These are phyloP conservation scores for Chaetomiaceae sp. DNA, from an alignment of 2,329 filamentous ascomycete species.

Conservation along the genomic window DNA sequence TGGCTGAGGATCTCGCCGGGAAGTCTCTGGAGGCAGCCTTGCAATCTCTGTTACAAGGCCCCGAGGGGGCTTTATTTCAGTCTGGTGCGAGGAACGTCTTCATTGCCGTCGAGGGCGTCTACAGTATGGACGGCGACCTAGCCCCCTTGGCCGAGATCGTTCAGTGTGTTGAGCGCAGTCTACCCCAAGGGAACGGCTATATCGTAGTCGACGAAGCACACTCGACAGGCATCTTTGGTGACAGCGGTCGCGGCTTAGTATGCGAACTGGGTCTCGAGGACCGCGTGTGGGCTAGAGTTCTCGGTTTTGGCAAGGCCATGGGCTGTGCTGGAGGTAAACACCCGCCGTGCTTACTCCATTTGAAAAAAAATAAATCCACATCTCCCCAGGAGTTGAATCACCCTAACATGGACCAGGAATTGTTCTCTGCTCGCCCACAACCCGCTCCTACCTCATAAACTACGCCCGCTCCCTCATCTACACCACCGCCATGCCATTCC, in stretches of 20 bases:
- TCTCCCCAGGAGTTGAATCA: background rate
- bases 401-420: constrained; percentile 10
- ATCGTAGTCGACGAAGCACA: constrained; percentile 67
- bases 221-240: constrained; percentile 57
- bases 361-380: no score
- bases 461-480: constrained; percentile 74
- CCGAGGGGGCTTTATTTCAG: constrained; percentile 32
- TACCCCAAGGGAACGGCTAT: constrained; percentile 56
- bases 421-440: constrained; percentile 58
- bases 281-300: constrained; percentile 53
- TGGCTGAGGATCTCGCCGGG: background rate
- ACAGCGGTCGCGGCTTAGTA: constrained; percentile 54
- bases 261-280: constrained; percentile 52
- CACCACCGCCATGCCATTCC: constrained; percentile 38
- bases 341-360: no score
- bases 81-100: constrained; percentile 53
- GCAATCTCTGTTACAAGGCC: constrained; percentile 31
- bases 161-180: constrained; percentile 47
- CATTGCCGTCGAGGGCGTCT: constrained; percentile 65
- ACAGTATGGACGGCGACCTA: constrained; percentile 81
- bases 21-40: constrained; percentile 30
- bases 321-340: constrained; percentile 62
- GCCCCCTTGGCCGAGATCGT: constrained; percentile 60
- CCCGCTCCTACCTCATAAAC: constrained; percentile 65
- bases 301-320: constrained; percentile 66